Percentiles rank a stretch among this genome's conserved stretches.
phyloP scores from a whole-genome alignment of 371 early-diverging fungal genomes.

The Nosema muscidifuracis region DNA sequence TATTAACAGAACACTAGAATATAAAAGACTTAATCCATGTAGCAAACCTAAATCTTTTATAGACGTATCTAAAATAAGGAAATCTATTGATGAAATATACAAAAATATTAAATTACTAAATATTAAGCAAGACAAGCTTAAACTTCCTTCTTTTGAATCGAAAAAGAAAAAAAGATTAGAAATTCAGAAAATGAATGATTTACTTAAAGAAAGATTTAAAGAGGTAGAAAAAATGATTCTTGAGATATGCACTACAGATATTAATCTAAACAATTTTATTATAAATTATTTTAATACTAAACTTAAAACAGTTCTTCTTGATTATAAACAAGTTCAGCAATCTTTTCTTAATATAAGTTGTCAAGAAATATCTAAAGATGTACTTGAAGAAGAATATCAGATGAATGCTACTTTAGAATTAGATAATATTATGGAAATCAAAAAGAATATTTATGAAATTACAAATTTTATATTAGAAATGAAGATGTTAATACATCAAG shows the following conservation, averaged over 20 bases:
- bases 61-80: not conserved
- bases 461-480: constrained; percentile 54
- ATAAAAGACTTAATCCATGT: not conserved
- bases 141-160: constrained; percentile 36
- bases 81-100: not conserved
- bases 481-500: constrained; percentile 50
- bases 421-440: constrained; percentile 35
- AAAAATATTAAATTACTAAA: constrained; percentile 14
- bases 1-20: constrained; percentile 27
- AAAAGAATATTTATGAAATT: constrained; percentile 42
- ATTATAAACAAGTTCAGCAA: constrained; percentile 38
- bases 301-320: constrained; percentile 19
- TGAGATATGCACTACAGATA: not conserved
- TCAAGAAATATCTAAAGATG: no score
- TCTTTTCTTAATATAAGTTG: constrained; percentile 23
- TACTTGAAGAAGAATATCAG: no score
- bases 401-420: no score
- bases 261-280: not conserved
- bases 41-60: not conserved
- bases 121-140: constrained; percentile 33
- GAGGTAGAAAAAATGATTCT: constrained; percentile 1
- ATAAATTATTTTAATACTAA: constrained; percentile 33
- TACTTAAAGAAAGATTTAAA: constrained; percentile 1
- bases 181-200: constrained; percentile 15
- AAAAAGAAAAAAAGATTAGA: constrained; percentile 32